A percentile compares a stretch with the other conserved stretches of the same genome.
These are phyloP conservation scores for Fusarium sp. DNA, from an alignment of 2,329 filamentous ascomycete species.

Conservation along the genomic window DNA sequence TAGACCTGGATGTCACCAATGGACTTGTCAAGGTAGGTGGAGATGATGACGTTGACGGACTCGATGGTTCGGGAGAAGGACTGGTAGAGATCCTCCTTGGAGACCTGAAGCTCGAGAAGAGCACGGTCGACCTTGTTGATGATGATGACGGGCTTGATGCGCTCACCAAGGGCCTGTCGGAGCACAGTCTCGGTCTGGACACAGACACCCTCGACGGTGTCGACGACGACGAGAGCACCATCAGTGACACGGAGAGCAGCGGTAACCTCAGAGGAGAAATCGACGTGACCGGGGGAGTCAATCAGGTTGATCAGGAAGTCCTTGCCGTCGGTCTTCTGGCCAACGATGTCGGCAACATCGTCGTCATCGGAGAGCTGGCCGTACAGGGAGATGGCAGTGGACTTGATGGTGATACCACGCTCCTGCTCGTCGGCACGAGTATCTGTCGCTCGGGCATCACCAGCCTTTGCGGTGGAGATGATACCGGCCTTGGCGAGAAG, in stretches of 20 bases:
- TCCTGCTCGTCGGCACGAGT: slow-evolving; percentile 98
- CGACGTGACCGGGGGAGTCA: slow-evolving; percentile 99
- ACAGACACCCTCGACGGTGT: slow-evolving; percentile 99
- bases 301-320: slow-evolving; percentile 99
- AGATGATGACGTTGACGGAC: slow-evolving; percentile 99
- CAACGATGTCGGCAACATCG: slow-evolving; percentile 93
- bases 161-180: slow-evolving; percentile 98
- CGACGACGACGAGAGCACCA: slow-evolving; percentile 99
- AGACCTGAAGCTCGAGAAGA: slow-evolving; percentile 97
- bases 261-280: slow-evolving; percentile 99
- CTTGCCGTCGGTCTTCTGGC: slow-evolving; percentile 87
- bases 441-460: slow-evolving; percentile 95
- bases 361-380: slow-evolving; percentile 82
- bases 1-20: slow-evolving; percentile 99
- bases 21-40: slow-evolving; percentile 96
- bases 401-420: slow-evolving; percentile 99
- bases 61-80: slow-evolving; percentile 99
- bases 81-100: slow-evolving; percentile 99
- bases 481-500: slow-evolving; percentile 99
- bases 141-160: slow-evolving; percentile 99
- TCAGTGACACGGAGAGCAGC: slow-evolving; percentile 99
- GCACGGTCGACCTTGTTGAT: slow-evolving; percentile 99
- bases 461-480: slow-evolving; percentile 97
- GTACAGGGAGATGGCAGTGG: slow-evolving; percentile 98
- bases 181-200: slow-evolving; percentile 99